Evolutionary conservation across 257 asterid genomes (phyloP), one percentile per base, ranked within the genome.

Genomic region (Leonotis leonurus): DNA sequence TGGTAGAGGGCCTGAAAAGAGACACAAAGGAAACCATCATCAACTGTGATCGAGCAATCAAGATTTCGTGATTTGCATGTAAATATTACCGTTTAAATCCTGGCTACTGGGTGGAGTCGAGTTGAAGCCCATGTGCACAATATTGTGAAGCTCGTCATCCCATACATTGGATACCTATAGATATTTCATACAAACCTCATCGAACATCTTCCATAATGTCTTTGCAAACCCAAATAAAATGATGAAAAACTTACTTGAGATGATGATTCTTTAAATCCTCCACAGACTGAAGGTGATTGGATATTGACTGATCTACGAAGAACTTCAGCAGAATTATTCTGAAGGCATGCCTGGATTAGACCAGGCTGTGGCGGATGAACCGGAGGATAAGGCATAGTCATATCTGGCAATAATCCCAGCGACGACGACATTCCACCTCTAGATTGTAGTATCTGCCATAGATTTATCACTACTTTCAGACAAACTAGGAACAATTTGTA

Each of bases 81-180:
- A 10, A 6, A 12, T 0, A 12, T 33, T 84, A 84, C 95, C 94
- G 63, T 68, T 80, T 65, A 83, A 46, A 77, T 87, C 92, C 72
- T 84, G 92, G 81, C 77, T 69, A 71, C 53, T 73, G 24, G 89
- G 72, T 53, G 62, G 62, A 37, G 62, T 80, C 9, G 90, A 72
- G 79, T 73, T 81, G 55, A 87, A 76, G 65, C 95, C 96, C 93
- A 83, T 83, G 64, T 85, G 90, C 55, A 87, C 80, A 14, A 87
- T 39, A 55, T 77, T 87, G 55, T 90, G 88, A 58, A 87, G 95
- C 67, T 90, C 97, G 29, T 76, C 89, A 35, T 87, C 93, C 97
- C 97, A 90, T 37, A 65, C 70, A 20, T 65, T 55, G 8, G 76
- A 68, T 30, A 55, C 87, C 95, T 89, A 65, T 37, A 53, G 18